Evolutionary conservation across 768 basidiomycete species (phyloP), one percentile per base, ranked within the genome.

Genomic region (Lactarius hatsudake): DNA sequence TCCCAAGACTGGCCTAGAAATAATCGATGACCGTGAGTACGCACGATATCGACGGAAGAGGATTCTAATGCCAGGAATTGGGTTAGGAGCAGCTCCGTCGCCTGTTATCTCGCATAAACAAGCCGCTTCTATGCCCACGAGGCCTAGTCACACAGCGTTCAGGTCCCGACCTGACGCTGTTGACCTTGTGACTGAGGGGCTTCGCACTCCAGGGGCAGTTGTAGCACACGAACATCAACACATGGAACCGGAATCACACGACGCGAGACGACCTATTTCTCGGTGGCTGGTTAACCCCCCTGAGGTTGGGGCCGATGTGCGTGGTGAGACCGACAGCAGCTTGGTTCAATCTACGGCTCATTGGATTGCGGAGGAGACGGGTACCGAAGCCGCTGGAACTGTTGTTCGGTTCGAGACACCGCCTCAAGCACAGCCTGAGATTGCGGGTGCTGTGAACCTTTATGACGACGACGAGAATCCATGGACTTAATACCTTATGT

Each of bases 111-210:
- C 54, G 18, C 64, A 32, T 18, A 3, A 13, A 43, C 38, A 66
- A 17, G 32, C 63, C 30, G 18, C 23, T 4, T 40, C 58, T n/a
- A 43, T 36, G 28, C 48, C 61, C 28, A 45, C 59, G 20, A 48
- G 34, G 36, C 62, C 42, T 9, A 59, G 58, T 9, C 51, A 58
- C 12, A 36, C 53, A 12, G 53, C 43, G 58, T 56, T 43, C 32
- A 38, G 30, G 71, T 2, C 71, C 73, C 28, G 72, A 17, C 82
- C 85, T 2, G 91, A 98, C 69, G 95, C 96, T 1, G 88, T 98
- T 1, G 96, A 99, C 73, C 81, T 99, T 20, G 84, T 98, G 5
- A 86, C 96, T 0, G 90, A 91, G 72, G 90, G 89, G 72, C 68
- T 74, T 9, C 74, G 79, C 9, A 86, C 87, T 4, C 84, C 81